Conservation (phyloP, 163 green algal species). For the Scenedesmus sp. region DNA sequence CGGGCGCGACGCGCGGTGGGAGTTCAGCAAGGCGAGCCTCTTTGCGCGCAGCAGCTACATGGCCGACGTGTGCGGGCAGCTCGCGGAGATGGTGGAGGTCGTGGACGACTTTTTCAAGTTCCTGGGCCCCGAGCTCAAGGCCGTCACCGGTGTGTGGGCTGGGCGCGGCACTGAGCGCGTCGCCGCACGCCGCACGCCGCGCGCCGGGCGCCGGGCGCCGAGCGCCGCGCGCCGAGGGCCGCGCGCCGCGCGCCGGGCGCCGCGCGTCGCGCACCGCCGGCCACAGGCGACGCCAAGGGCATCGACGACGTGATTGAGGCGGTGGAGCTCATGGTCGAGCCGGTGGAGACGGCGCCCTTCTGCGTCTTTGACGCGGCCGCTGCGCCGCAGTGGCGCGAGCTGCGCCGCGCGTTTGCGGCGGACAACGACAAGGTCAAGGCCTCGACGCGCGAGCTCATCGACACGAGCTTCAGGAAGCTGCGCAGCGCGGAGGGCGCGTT, state of each 20-base stretch:
- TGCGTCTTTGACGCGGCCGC: constrained; percentile 78
- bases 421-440: constrained; percentile 86
- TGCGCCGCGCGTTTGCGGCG: constrained; percentile 70
- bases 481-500: constrained; percentile 86
- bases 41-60: constrained; percentile 93
- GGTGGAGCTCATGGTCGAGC: constrained; percentile 86
- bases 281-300: constrained; percentile 73
- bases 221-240: no score
- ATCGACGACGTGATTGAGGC: constrained; percentile 80
- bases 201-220: no score
- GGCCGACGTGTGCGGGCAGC: constrained; percentile 81
- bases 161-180: no score
- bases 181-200: no score
- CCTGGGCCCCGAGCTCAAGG: constrained; percentile 92
- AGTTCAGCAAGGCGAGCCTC: constrained; percentile 89
- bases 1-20: constrained; percentile 87
- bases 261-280: no score
- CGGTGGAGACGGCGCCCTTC: constrained; percentile 75
- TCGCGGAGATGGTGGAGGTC: constrained; percentile 86
- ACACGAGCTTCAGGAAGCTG: constrained; percentile 91
- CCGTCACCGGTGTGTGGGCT: constrained; percentile 81
- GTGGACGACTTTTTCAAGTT: constrained; percentile 93
- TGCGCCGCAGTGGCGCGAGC: constrained; percentile 67
- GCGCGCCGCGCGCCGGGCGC: no score
- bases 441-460: constrained; percentile 76